Evolutionary conservation across 2,329 filamentous ascomycete genomes (phyloP).

Genomic region (Sphaerulina vaccinii): DNA sequence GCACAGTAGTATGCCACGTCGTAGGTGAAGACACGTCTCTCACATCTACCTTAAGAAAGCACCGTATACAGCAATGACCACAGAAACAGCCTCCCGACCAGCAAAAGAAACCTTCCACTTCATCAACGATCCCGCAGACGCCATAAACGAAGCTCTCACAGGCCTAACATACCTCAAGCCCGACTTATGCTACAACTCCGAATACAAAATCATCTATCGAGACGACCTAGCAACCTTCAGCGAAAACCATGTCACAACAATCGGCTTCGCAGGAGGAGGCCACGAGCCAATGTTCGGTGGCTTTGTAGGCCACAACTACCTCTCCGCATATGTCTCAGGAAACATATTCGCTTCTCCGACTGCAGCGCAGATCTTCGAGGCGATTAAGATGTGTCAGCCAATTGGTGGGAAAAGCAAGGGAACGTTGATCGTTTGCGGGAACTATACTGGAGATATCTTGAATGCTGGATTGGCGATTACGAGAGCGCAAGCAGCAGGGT

Average conservation of each 20-base stretch:
- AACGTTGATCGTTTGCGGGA: slow-evolving; percentile 61
- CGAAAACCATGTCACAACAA: slow-evolving; percentile 36
- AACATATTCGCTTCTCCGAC: slow-evolving; percentile 65
- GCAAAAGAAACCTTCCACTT: slow-evolving; percentile 40
- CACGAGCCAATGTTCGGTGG: slow-evolving; percentile 63
- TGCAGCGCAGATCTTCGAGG: slow-evolving; percentile 62
- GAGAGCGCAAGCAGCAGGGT: slow-evolving; percentile 56
- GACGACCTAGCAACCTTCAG: slow-evolving; percentile 36
- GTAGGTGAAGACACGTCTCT: not conserved
- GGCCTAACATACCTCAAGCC: slow-evolving; percentile 39
- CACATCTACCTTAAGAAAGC: not conserved
- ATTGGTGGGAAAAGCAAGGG: slow-evolving; percentile 44
- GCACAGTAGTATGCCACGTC: not conserved
- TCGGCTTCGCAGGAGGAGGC: slow-evolving; percentile 40
- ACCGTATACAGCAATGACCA: slow-evolving; percentile 21
- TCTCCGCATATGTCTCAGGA: slow-evolving; percentile 61
- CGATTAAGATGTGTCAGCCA: slow-evolving; percentile 56
- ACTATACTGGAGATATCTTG: slow-evolving; percentile 64
- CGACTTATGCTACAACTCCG: slow-evolving; percentile 35
- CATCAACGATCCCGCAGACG: slow-evolving; percentile 38
- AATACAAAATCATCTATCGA: slow-evolving; percentile 41
- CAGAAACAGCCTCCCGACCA: slow-evolving; percentile 27
- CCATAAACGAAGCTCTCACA: slow-evolving; percentile 39
- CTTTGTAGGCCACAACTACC: slow-evolving; percentile 61
- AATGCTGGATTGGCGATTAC: slow-evolving; percentile 62